Percentiles rank a stretch among this genome's conserved stretches.
Evolutionary conservation across 2,329 filamentous ascomycete species (phyloP).

Genomic region (Epichloe amarillans): DNA sequence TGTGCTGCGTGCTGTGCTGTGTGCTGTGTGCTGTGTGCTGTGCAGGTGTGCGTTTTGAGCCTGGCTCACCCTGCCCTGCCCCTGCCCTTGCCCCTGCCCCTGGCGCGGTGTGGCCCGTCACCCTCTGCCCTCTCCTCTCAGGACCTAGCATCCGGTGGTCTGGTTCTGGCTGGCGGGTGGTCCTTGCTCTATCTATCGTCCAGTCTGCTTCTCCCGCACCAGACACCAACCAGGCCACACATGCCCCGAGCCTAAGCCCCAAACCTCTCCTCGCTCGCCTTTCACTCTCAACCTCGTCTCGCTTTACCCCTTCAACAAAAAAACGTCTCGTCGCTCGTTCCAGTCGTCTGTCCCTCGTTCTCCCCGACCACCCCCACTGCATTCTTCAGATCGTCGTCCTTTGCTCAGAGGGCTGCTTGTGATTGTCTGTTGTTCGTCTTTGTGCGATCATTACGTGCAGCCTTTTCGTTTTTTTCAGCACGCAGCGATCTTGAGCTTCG

Average conservation of each 20-base stretch:
- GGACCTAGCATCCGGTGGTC: neutral
- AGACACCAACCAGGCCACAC: neutral
- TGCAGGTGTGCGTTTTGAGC: too few relatives aligned
- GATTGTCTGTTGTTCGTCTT: slow-evolving; percentile 1
- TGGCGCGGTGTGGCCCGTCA: too few relatives aligned
- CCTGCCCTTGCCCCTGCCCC: too few relatives aligned
- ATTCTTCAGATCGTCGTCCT: slow-evolving; percentile 9
- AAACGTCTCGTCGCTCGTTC: slow-evolving; percentile 25
- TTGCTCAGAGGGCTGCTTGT: slow-evolving; percentile 2
- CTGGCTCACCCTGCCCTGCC: too few relatives aligned
- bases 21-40: neutral
- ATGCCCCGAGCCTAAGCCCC: neutral
- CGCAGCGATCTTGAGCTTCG: neutral
- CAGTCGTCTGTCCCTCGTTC: slow-evolving; percentile 23
- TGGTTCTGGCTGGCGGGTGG: neutral
- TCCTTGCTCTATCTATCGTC: neutral
- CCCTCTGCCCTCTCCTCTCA: too few relatives aligned
- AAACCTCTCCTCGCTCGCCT: slow-evolving; percentile 5
- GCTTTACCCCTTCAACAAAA: slow-evolving; percentile 24
- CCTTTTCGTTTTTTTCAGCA: slow-evolving; percentile 1
- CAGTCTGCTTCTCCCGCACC: neutral
- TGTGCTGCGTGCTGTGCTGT: neutral
- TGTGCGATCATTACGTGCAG: neutral
- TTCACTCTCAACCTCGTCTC: slow-evolving; percentile 12
- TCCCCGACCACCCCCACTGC: slow-evolving; percentile 16